Base-by-base conservation (phyloP, 164 flowering plant genomes). In the Litsea cubeba region DNA sequence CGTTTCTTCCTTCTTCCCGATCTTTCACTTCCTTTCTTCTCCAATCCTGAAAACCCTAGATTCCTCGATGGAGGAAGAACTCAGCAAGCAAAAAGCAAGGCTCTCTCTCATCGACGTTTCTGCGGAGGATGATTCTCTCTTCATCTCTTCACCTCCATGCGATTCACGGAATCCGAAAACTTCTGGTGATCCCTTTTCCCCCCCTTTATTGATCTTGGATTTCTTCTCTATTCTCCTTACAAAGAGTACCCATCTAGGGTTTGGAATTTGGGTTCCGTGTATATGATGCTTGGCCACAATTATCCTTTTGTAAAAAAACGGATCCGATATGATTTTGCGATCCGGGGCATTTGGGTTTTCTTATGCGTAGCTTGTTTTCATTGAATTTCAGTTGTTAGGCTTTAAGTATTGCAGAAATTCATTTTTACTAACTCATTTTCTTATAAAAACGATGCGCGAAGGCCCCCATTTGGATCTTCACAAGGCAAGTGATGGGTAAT, bases 101-200 rank as follows among this genome's bases (percentile, higher is more conserved):
- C 50, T 67, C 22, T 67, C 72, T 26, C 69, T 73, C 69, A 50
- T 73, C 46, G 75, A 73, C 15, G 28, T 73, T 15, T 73, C 75
- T n/a, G 65, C 46, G 2, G 58, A 64, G 60, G 75, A 73, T 46
- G 75, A 73, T 60, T 71, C 26, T 46, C 70, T 65, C 69, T 11
- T 65, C 23, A 20, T 50, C 23, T 35, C 50, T 26, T 35, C 62
- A 40, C n/a, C 54, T 40, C 2, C 71, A 50, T 23, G 75, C 60
- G 58, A 75, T 77, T 77, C 77, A 74, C 72, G 70, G 75, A 23
- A 67, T 68, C 7, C 71, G 17, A 54, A 46, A 22, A n/a, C 26
- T 11, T 68, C 71, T 11, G 70, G 54, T 65, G 17, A 20, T 73
- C 66, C 32, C 32, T 17, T 23, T 72, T 8, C 20, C 1, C 11